Evolutionary conservation across 2,329 filamentous ascomycete genomes (phyloP).

Genomic region (Tolypocladium inflatum): DNA sequence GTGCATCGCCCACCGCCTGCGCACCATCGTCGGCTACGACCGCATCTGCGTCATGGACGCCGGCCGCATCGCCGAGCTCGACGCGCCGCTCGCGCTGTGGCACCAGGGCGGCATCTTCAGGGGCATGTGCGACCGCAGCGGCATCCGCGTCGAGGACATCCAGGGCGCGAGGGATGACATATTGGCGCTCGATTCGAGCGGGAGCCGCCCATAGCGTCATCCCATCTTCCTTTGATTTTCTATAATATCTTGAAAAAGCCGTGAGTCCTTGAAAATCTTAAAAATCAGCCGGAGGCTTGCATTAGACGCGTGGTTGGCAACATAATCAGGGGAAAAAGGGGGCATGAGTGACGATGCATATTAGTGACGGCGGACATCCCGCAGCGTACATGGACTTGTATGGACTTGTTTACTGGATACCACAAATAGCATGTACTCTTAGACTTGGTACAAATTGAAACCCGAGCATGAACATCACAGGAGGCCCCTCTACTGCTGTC

Average conservation of each 20-base stretch:
- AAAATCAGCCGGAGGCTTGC: background rate
- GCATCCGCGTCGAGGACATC: slow-evolving; percentile 56
- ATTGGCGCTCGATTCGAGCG: slow-evolving; percentile 7
- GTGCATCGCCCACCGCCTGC: slow-evolving; percentile 85
- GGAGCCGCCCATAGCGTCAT: background rate
- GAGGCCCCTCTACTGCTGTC: background rate
- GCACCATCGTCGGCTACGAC: slow-evolving; percentile 90
- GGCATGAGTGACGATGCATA: background rate
- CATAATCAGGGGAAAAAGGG: background rate
- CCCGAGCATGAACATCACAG: background rate
- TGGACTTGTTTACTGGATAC: background rate
- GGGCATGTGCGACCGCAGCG: slow-evolving; percentile 81
- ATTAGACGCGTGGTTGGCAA: background rate
- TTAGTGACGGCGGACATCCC: background rate
- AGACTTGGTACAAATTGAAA: background rate
- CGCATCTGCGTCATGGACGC: slow-evolving; percentile 95
- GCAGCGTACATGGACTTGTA: background rate
- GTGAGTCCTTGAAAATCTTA: background rate
- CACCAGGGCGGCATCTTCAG: slow-evolving; percentile 69
- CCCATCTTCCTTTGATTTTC: background rate
- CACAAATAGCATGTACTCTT: background rate
- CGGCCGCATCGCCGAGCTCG: slow-evolving; percentile 80
- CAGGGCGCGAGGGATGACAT: slow-evolving; percentile 28
- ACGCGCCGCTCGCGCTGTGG: slow-evolving; percentile 65
- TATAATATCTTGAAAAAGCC: background rate